Conservation (phyloP, 148 eudicot genomes). For the Tetragonia tetragonoides region DNA sequence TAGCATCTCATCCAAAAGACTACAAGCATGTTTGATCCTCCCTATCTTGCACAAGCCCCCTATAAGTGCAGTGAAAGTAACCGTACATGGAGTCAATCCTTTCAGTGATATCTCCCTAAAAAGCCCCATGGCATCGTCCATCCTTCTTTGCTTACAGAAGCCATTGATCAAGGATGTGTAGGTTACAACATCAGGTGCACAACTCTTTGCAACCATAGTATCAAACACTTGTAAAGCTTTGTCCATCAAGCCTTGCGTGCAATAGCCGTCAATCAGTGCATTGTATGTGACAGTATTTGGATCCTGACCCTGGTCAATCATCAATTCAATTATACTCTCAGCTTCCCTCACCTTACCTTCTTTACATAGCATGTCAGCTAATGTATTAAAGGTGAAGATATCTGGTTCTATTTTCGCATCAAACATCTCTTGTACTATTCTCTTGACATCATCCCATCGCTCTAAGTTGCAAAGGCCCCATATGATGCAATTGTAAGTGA, state of each 20-base stretch:
- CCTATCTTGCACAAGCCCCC: constrained; percentile 1
- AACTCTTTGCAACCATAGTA: neutral
- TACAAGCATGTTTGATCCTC: neutral
- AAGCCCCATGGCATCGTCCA: neutral
- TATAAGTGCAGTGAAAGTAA: neutral
- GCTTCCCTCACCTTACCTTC: constrained; percentile 21
- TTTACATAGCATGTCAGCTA: constrained; percentile 25
- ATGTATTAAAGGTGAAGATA: constrained; percentile 6
- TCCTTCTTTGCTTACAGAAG: neutral
- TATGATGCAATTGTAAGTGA: constrained; percentile 20
- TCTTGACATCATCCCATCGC: neutral
- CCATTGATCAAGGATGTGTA: neutral
- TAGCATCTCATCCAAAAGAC: neutral
- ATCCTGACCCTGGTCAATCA: constrained; percentile 3
- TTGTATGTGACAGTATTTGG: constrained; percentile 5
- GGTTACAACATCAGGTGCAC: neutral
- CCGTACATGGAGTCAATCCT: constrained; percentile 1
- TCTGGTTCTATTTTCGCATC: neutral
- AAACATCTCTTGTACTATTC: neutral
- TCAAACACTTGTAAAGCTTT: neutral
- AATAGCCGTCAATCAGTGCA: constrained; percentile 24
- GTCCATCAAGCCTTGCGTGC: constrained; percentile 10
- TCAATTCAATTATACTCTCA: neutral
- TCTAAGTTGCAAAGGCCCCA: constrained; percentile 17
- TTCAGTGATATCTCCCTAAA: neutral